Evolutionary conservation across 768 basidiomycete species (phyloP).

Genomic region (Saitozyma podzolica): DNA sequence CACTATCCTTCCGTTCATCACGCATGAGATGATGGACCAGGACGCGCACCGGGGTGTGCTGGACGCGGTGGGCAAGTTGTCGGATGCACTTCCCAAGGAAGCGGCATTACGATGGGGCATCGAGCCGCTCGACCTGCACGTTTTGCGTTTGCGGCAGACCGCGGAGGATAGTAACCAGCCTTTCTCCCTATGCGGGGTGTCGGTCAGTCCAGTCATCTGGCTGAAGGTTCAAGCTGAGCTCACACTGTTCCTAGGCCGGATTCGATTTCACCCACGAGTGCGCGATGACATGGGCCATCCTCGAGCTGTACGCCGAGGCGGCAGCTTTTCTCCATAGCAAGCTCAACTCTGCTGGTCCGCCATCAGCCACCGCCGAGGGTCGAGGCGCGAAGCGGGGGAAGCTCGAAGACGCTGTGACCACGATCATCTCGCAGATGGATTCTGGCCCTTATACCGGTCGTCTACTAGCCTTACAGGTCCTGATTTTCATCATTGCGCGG

Average conservation of each 20-base stretch:
- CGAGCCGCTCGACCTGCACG: slow-evolving; percentile 66
- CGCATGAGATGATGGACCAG: slow-evolving; percentile 38
- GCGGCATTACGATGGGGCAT: slow-evolving; percentile 67
- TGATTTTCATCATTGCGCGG: slow-evolving; percentile 80
- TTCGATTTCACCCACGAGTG: slow-evolving; percentile 63
- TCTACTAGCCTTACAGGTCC: slow-evolving; percentile 64
- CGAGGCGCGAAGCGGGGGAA: slow-evolving; percentile 36
- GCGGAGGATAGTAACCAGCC: background rate
- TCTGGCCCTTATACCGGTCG: slow-evolving; percentile 35
- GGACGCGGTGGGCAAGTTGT: slow-evolving; percentile 48
- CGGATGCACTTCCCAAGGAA: slow-evolving; percentile 64
- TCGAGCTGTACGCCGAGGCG: slow-evolving; percentile 32
- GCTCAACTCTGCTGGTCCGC: background rate
- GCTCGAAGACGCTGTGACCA: slow-evolving; percentile 27
- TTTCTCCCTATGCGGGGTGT: background rate
- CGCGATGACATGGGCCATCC: slow-evolving; percentile 54
- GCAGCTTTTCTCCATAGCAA: slow-evolving; percentile 7
- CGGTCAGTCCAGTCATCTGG: background rate
- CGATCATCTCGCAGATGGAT: slow-evolving; percentile 10
- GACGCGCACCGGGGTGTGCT: slow-evolving; percentile 10
- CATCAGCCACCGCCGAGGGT: background rate
- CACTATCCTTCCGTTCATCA: slow-evolving; percentile 70
- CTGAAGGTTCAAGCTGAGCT: background rate
- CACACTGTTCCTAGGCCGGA: slow-evolving; percentile 58
- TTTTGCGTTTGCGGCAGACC: slow-evolving; percentile 60